Conservation (phyloP, 2,329 filamentous ascomycete species). For the Fusarium sterilihyphosum region DNA sequence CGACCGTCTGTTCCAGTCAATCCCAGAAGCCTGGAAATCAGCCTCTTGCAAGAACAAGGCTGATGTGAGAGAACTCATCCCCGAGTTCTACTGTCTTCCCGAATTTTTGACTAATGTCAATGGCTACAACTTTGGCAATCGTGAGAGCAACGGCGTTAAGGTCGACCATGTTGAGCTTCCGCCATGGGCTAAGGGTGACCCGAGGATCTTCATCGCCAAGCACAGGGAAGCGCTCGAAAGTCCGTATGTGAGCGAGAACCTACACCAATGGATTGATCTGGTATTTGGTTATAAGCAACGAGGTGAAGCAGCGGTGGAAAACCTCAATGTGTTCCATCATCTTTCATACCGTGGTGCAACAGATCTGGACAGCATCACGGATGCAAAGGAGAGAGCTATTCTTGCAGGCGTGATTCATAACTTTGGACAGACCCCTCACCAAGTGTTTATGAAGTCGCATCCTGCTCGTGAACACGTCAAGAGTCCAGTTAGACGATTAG, state of each 20-base stretch:
- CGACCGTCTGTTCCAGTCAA: conserved; percentile 93
- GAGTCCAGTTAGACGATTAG: conserved; percentile 74
- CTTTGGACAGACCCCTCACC: conserved; percentile 96
- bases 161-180: conserved; percentile 92
- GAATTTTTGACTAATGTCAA: conserved; percentile 97
- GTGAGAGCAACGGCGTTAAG: conserved; percentile 80
- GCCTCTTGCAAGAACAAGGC: conserved; percentile 90
- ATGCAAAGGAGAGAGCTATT: conserved; percentile 85
- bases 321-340: conserved; percentile 94
- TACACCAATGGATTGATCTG: conserved; percentile 96
- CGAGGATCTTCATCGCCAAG: conserved; percentile 93
- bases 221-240: conserved; percentile 96
- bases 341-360: conserved; percentile 94
- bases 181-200: conserved; percentile 95
- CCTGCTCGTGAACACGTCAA: conserved; percentile 76
- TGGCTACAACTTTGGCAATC: conserved; percentile 89
- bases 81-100: conserved; percentile 96
- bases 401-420: conserved; percentile 98
- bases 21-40: conserved; percentile 90
- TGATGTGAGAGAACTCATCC: conserved; percentile 93
- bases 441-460: conserved; percentile 88
- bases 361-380: conserved; percentile 89
- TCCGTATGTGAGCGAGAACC: conserved; percentile 86
- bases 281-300: conserved; percentile 95
- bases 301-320: conserved; percentile 90